Percentiles rank a stretch among this genome's conserved stretches.
Conservation (phyloP, 108 stramenopile species). For the Seminavis robusta region DNA sequence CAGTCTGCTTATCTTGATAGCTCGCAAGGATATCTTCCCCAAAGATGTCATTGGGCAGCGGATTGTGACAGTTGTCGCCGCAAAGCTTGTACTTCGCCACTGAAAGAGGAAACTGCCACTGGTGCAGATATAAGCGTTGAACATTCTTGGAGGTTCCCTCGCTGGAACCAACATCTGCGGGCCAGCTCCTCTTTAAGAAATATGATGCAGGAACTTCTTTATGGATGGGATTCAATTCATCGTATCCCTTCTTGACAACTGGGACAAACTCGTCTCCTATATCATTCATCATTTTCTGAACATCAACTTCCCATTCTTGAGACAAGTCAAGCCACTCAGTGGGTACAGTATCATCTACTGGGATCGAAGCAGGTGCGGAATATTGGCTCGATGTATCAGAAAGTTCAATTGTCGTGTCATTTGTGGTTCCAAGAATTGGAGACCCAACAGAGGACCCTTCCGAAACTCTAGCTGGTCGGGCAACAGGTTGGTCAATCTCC, state of each 20-base stretch:
- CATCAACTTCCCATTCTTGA: constrained; percentile 39
- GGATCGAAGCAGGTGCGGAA: not conserved
- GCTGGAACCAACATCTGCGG: too few relatives aligned
- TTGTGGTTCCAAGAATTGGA: too few relatives aligned
- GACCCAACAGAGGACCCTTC: too few relatives aligned
- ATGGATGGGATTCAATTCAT: constrained; percentile 61
- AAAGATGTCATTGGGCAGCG: constrained; percentile 60
- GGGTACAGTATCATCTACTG: not conserved
- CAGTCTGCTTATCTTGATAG: constrained; percentile 50
- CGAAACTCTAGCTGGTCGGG: too few relatives aligned
- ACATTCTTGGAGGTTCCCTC: constrained; percentile 14
- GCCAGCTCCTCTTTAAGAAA: constrained; percentile 73
- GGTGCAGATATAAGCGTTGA: constrained; percentile 66
- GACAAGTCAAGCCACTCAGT: constrained; percentile 16
- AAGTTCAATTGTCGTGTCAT: not conserved
- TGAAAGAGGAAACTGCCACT: constrained; percentile 87
- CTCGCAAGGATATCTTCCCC: constrained; percentile 70
- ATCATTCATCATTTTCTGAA: constrained; percentile 53
- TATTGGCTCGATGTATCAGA: too few relatives aligned
- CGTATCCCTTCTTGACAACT: constrained; percentile 62
- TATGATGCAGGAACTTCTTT: constrained; percentile 40
- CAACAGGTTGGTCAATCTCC: too few relatives aligned
- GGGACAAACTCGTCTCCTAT: constrained; percentile 74
- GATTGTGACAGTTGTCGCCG: constrained; percentile 27
- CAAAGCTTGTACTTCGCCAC: constrained; percentile 63